These are phyloP conservation scores for Albifimbria verrucaria DNA, from an alignment of 2,329 filamentous ascomycete species.

Conservation along the genomic window DNA sequence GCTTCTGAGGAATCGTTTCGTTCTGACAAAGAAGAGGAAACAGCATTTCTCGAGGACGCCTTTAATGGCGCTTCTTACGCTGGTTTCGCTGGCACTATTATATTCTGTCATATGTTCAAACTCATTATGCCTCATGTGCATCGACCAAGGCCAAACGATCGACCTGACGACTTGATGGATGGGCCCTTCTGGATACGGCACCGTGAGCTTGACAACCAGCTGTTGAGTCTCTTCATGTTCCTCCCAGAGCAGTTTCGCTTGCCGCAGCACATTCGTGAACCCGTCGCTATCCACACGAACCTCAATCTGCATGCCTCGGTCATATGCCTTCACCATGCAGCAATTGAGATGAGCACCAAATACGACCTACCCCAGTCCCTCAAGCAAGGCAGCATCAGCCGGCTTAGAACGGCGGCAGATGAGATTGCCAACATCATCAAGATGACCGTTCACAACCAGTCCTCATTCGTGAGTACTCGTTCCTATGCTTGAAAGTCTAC, in stretches of 20 bases:
- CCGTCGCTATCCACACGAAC: constrained; percentile 77
- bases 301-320: constrained; percentile 84
- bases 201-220: constrained; percentile 73
- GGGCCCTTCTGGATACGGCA: constrained; percentile 87
- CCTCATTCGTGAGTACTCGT: constrained; percentile 56
- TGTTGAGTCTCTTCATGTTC: constrained; percentile 75
- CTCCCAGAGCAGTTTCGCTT: constrained; percentile 73
- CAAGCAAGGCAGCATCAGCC: constrained; percentile 66
- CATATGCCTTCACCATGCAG: constrained; percentile 86
- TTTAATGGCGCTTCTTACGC: constrained; percentile 63
- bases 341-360: constrained; percentile 77
- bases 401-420: constrained; percentile 75
- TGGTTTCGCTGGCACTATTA: constrained; percentile 66
- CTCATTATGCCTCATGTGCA: constrained; percentile 79
- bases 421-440: constrained; percentile 84
- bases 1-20: constrained; percentile 74
- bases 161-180: constrained; percentile 67
- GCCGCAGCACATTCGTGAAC: constrained; percentile 64
- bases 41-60: constrained; percentile 61
- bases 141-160: constrained; percentile 64
- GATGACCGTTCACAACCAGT: constrained; percentile 67
- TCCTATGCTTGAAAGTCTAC: no score
- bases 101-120: constrained; percentile 78
- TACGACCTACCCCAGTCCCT: constrained; percentile 63
- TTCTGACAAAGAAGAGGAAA: constrained; percentile 59